Conservation (phyloP, 805 yeast species). For the Myxozyma vanderwaltii region DNA sequence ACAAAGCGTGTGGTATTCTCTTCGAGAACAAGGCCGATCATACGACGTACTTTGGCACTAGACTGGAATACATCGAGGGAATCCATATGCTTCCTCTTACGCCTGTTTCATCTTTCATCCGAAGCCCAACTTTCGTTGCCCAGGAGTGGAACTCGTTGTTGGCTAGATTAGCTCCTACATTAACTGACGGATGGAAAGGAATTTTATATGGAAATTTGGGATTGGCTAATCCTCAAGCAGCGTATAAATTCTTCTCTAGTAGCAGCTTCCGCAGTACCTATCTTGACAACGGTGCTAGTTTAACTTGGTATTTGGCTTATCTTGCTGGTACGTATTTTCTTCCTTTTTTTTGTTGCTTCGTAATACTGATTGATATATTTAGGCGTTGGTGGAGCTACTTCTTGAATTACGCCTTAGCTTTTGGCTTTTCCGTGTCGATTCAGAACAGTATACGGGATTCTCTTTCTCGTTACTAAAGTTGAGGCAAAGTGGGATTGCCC, state of each 20-base stretch:
- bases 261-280: slow-evolving; percentile 54
- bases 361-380: background rate
- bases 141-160: slow-evolving; percentile 63
- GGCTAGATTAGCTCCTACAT: slow-evolving; percentile 44
- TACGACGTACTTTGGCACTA: slow-evolving; percentile 68
- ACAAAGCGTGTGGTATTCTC: slow-evolving; percentile 68
- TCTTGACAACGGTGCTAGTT: slow-evolving; percentile 82
- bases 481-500: too few species aligned
- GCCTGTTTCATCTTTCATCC: slow-evolving; percentile 59
- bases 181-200: slow-evolving; percentile 65
- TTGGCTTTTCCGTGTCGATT: too few species aligned
- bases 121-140: slow-evolving; percentile 53
- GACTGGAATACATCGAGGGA: slow-evolving; percentile 68
- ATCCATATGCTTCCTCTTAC: slow-evolving; percentile 78
- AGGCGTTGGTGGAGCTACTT: too few species aligned
- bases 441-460: background rate
- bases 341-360: background rate
- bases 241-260: slow-evolving; percentile 64
- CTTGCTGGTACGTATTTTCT: slow-evolving; percentile 46
- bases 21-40: too few species aligned
- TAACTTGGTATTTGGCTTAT: slow-evolving; percentile 83
- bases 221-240: slow-evolving; percentile 62
- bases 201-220: slow-evolving; percentile 73
- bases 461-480: slow-evolving; percentile 5
- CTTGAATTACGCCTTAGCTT: too few species aligned